Evolutionary conservation across 257 asterid species (phyloP).

Genomic region (Perilla frutescens): DNA sequence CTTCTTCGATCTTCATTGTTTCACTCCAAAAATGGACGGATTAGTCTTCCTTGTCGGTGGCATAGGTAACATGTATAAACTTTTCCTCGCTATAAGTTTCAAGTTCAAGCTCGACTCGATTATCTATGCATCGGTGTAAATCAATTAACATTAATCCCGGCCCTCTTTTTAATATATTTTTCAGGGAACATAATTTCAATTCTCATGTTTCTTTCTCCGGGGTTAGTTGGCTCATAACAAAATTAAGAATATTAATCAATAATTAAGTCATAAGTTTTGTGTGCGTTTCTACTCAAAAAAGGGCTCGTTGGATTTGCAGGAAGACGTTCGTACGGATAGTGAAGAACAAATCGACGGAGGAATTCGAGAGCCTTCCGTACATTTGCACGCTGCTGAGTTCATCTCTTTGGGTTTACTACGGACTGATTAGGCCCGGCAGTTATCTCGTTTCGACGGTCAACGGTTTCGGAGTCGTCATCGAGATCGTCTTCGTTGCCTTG

Average conservation of each 20-base stretch:
- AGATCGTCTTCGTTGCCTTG: constrained; percentile 49
- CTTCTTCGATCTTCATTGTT: not conserved
- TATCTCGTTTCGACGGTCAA: constrained; percentile 75
- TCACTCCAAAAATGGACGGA: constrained; percentile 44
- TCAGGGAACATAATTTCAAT: constrained; percentile 76
- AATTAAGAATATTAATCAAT: no score
- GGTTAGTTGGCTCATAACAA: constrained; percentile 42
- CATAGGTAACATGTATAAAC: constrained; percentile 45
- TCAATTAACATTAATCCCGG: no score
- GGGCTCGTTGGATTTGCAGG: constrained; percentile 37
- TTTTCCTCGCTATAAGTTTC: not conserved
- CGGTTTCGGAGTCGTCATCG: constrained; percentile 62
- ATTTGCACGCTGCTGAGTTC: constrained; percentile 63
- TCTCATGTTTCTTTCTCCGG: constrained; percentile 76
- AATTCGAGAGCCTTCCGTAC: constrained; percentile 71
- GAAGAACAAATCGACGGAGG: constrained; percentile 60
- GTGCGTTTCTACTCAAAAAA: not conserved
- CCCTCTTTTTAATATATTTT: not conserved
- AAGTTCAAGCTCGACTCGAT: not conserved
- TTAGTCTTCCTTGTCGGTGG: constrained; percentile 50
- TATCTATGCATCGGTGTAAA: no score
- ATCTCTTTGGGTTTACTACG: constrained; percentile 70
- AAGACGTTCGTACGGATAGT: constrained; percentile 68
- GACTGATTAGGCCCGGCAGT: constrained; percentile 62
- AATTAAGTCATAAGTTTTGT: no score